Percentiles rank a stretch among this genome's conserved stretches.
Conservation (phyloP, 768 basidiomycete species). For the Stropharia rugosoannulata region DNA sequence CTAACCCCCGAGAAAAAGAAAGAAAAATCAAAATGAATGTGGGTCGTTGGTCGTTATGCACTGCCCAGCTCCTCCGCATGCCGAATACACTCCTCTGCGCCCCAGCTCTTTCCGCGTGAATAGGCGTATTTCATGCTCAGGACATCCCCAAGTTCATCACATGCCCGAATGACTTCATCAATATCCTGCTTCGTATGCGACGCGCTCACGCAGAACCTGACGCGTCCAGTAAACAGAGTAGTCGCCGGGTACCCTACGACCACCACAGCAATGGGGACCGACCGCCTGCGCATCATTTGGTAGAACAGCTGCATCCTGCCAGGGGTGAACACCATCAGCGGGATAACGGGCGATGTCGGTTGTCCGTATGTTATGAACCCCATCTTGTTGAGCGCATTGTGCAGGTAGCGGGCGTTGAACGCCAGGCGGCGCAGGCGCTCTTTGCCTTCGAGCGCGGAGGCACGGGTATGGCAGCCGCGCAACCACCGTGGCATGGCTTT, state of each 20-base stretch:
- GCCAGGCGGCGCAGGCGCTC: constrained; percentile 84
- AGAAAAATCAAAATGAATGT: too few relatives aligned
- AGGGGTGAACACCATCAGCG: constrained; percentile 87
- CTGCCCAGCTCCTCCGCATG: constrained; percentile 73
- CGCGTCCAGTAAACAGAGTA: constrained; percentile 82
- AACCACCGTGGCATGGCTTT: constrained; percentile 77
- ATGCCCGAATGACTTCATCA: constrained; percentile 80
- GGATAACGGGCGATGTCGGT: constrained; percentile 89
- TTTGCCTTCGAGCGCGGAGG: constrained; percentile 83
- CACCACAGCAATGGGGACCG: constrained; percentile 83
- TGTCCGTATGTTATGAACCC: constrained; percentile 98
- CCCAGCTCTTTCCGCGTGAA: constrained; percentile 62
- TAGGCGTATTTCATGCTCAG: constrained; percentile 86
- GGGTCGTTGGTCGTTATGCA: neutral
- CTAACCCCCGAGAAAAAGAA: too few relatives aligned
- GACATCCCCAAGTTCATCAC: constrained; percentile 88
- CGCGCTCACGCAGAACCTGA: constrained; percentile 92
- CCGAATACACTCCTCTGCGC: constrained; percentile 67
- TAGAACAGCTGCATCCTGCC: constrained; percentile 94
- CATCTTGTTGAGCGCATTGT: constrained; percentile 79
- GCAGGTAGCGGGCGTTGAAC: constrained; percentile 96
- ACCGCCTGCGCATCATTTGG: constrained; percentile 79
- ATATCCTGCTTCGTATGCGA: constrained; percentile 98
- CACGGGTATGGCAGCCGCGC: constrained; percentile 64
- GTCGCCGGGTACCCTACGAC: constrained; percentile 93